phyloP scores from a whole-genome alignment of 305 asterid species.

The Fraxinus sp. region DNA sequence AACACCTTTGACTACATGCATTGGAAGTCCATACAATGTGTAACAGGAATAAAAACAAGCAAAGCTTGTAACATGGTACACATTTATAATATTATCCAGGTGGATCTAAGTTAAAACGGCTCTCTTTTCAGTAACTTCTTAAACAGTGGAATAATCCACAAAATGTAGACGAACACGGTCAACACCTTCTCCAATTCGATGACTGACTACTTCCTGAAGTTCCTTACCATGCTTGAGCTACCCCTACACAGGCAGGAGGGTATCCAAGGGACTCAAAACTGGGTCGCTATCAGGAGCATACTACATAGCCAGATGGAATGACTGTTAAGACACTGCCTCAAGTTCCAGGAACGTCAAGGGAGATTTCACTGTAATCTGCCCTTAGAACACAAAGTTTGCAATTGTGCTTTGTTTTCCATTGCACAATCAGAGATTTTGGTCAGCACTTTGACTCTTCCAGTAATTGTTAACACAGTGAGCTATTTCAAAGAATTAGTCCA shows the following conservation, averaged over 20 bases:
- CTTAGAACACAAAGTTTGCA: background rate
- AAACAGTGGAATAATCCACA: background rate
- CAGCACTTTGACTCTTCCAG: background rate
- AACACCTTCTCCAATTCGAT: background rate
- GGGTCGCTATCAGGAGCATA: background rate
- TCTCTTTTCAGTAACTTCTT: background rate
- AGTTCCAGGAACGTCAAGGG: background rate
- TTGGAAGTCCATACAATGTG: background rate
- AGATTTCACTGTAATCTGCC: background rate
- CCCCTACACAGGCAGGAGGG: background rate
- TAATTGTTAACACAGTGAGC: background rate
- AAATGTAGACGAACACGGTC: background rate
- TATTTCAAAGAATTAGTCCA: background rate
- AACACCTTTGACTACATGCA: background rate
- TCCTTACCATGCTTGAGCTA: background rate
- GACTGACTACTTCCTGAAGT: background rate
- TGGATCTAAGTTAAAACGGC: background rate
- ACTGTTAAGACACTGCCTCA: background rate
- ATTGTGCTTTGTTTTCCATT: background rate
- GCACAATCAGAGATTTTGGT: background rate
- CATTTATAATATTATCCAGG: background rate
- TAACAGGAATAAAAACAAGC: constrained; percentile 11
- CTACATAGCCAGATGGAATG: constrained; percentile 1
- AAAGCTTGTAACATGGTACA: background rate
- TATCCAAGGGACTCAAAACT: constrained; percentile 5